Evolutionary conservation across 495 filamentous ascomycete genomes (phyloP).

Genomic region (Parmelia sp.): DNA sequence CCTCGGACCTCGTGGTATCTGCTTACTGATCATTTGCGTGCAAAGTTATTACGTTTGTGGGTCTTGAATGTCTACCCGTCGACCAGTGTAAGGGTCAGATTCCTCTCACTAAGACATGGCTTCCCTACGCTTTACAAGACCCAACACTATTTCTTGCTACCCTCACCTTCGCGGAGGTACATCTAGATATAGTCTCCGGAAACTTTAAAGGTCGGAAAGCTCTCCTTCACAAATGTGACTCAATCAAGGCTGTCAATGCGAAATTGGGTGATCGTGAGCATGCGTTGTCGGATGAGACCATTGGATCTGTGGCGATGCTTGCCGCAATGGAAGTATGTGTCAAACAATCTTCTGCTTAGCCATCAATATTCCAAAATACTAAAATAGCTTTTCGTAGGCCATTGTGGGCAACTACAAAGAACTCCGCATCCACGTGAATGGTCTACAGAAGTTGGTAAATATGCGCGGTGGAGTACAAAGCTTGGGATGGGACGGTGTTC

Average conservation of each 20-base stretch:
- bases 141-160: conserved; percentile 11
- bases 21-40: background rate
- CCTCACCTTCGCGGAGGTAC: conserved; percentile 10
- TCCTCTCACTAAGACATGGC: conserved; percentile 11
- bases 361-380: background rate
- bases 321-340: conserved; percentile 16
- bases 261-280: conserved; percentile 4
- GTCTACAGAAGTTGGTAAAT: conserved; percentile 9
- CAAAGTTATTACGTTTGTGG: conserved; percentile 10
- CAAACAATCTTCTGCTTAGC: background rate
- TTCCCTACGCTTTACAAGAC: conserved; percentile 15
- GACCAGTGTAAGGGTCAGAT: background rate
- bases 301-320: conserved; percentile 18
- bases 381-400: background rate
- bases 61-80: background rate
- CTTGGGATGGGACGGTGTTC: conserved; percentile 6
- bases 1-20: background rate
- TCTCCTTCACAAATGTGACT: conserved; percentile 11
- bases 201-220: background rate
- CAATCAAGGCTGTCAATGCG: conserved; percentile 17
- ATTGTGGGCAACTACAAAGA: conserved; percentile 10
- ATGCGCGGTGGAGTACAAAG: conserved; percentile 8
- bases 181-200: conserved; percentile 12
- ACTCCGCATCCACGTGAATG: conserved; percentile 10
- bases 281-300: conserved; percentile 11